phyloP scores from a whole-genome alignment of 208 protist species.

The Borovskyia barvae region DNA sequence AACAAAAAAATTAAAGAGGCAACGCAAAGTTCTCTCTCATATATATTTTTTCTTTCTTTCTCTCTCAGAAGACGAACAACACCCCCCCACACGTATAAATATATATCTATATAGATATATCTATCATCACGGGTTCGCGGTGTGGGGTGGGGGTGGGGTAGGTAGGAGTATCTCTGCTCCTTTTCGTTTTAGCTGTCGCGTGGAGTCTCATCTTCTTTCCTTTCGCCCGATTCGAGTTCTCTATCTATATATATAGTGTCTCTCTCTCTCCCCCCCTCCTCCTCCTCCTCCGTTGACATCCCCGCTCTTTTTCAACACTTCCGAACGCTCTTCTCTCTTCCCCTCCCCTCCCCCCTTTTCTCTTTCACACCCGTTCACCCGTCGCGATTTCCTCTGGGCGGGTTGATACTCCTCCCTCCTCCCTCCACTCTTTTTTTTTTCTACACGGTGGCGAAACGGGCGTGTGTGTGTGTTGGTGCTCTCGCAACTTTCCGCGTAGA shows the following conservation, averaged over 20 bases:
- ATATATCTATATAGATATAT: background rate
- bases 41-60: no score
- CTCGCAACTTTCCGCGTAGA: background rate
- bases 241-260: no score
- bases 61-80: no score
- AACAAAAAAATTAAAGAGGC: no score
- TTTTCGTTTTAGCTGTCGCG: no score
- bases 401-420: slow-evolving; percentile 8
- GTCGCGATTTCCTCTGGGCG: slow-evolving; percentile 1
- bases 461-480: no score
- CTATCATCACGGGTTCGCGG: background rate
- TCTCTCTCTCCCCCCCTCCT: background rate
- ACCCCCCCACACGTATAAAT: background rate
- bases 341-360: background rate
- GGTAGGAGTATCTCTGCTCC: no score
- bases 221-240: no score
- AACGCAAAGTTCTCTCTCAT: no score
- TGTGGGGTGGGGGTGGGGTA: no score
- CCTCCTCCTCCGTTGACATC: background rate
- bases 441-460: no score
- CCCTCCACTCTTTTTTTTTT: slow-evolving; percentile 1
- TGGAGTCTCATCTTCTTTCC: no score
- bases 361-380: slow-evolving; percentile 3
- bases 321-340: slow-evolving; percentile 14
- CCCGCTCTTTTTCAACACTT: slow-evolving; percentile 3